Evolutionary conservation across 2,329 filamentous ascomycete species (phyloP).

Genomic region (Fusarium abutilonis): DNA sequence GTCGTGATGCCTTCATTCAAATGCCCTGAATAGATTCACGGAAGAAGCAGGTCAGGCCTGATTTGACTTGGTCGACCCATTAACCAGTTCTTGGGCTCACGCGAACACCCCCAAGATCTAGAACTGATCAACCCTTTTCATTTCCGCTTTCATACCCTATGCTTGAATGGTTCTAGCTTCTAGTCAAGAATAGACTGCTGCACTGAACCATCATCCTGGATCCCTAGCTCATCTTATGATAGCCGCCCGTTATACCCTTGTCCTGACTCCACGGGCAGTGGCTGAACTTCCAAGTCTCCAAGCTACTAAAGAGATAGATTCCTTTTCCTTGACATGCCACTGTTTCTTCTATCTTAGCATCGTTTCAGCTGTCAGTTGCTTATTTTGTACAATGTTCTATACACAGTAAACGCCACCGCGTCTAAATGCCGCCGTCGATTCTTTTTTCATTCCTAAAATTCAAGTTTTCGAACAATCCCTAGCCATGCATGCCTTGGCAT

Average conservation of each 20-base stretch:
- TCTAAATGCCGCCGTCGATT: conserved; percentile 27
- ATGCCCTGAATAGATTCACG: not conserved
- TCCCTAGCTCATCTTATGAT: conserved; percentile 17
- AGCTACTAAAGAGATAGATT: conserved; percentile 27
- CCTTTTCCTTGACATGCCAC: conserved; percentile 13
- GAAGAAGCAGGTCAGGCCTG: conserved; percentile 12
- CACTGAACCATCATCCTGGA: conserved; percentile 12
- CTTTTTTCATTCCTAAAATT: conserved; percentile 7
- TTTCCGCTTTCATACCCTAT: conserved; percentile 21
- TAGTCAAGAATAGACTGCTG: conserved; percentile 30
- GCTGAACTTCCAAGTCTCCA: conserved; percentile 15
- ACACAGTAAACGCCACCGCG: conserved; percentile 35
- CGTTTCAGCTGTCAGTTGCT: conserved; percentile 18
- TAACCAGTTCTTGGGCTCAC: conserved; percentile 5
- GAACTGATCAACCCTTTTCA: conserved; percentile 32
- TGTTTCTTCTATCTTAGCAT: conserved; percentile 22
- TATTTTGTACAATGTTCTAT: conserved; percentile 24
- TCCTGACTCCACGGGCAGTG: conserved; percentile 13
- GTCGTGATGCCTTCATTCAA: conserved; percentile 30
- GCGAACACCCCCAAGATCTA: conserved; percentile 16
- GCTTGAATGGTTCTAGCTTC: conserved; percentile 12
- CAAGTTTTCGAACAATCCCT: conserved; percentile 4
- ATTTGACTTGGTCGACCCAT: conserved; percentile 24
- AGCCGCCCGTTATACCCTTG: conserved; percentile 25
- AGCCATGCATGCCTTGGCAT: not conserved